Evolutionary conservation across 371 early-diverging fungal species (phyloP).

Genomic region (Umbelopsis sp.): DNA sequence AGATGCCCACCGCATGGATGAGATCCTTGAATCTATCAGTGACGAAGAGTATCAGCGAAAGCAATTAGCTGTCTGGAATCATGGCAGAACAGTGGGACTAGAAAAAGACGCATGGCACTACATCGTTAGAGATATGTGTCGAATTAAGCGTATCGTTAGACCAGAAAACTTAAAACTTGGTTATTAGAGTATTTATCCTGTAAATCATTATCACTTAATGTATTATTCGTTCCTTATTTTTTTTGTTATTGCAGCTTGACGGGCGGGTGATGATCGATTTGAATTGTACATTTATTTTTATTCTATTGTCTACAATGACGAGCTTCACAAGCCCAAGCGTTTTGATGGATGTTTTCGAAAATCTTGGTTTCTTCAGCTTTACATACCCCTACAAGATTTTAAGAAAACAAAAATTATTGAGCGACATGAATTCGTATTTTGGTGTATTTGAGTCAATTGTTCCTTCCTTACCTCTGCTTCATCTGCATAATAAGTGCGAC

Average conservation of each 20-base stretch:
- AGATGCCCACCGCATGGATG: conserved; percentile 56
- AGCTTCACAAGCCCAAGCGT: not conserved
- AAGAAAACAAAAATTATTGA: not conserved
- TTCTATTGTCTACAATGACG: conserved; percentile 19
- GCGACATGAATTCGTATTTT: not conserved
- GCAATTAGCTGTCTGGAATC: conserved; percentile 47
- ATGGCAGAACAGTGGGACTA: conserved; percentile 53
- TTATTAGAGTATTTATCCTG: conserved; percentile 30
- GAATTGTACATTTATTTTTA: conserved; percentile 11
- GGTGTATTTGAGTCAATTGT: no score
- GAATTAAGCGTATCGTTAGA: conserved; percentile 40
- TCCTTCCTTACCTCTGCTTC: conserved; percentile 53
- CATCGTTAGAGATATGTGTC: conserved; percentile 55
- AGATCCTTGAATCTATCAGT: conserved; percentile 49
- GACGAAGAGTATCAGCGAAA: conserved; percentile 52
- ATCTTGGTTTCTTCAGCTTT: conserved; percentile 1
- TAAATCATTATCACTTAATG: conserved; percentile 5
- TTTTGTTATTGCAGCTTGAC: not conserved
- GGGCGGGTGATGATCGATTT: not conserved
- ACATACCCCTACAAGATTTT: conserved; percentile 21
- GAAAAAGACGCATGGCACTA: conserved; percentile 62
- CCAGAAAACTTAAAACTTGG: conserved; percentile 46
- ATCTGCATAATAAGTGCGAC: conserved; percentile 64
- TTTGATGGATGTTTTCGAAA: not conserved
- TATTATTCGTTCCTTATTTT: not conserved